A percentile compares a stretch with the other conserved stretches of the same genome.
These are phyloP conservation scores for Bipolaris sorokiniana DNA, from an alignment of 2,329 filamentous ascomycete genomes.

Conservation along the genomic window DNA sequence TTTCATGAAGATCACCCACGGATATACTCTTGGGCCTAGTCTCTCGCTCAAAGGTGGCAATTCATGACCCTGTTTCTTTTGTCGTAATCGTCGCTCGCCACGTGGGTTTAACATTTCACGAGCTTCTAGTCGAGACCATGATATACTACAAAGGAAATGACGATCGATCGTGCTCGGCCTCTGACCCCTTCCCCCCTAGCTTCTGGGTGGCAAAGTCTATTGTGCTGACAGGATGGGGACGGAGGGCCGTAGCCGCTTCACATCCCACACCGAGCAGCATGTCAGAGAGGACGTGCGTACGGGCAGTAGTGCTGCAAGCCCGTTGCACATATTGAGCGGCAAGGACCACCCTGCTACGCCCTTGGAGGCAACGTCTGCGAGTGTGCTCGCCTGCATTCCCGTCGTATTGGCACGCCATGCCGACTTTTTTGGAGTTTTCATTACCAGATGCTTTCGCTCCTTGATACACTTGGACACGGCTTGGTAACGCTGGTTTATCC, in stretches of 20 bases:
- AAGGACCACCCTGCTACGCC: background rate
- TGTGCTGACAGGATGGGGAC: background rate
- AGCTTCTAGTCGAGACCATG: no score
- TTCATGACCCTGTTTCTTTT: no score
- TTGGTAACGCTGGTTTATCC: background rate
- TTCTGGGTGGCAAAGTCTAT: no score
- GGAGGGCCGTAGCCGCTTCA: background rate
- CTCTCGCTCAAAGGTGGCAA: no score
- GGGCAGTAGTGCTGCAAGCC: background rate
- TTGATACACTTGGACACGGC: background rate
- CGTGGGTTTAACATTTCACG: no score
- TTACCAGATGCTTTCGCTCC: background rate
- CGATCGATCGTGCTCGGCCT: background rate
- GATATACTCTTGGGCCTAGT: no score
- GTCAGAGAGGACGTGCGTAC: background rate
- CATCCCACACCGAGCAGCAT: background rate
- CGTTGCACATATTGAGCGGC: background rate
- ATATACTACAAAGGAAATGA: background rate
- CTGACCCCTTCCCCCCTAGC: no score
- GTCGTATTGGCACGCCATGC: background rate
- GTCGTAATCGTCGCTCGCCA: no score
- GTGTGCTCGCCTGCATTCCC: background rate
- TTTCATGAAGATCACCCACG: no score
- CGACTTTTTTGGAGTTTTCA: background rate
- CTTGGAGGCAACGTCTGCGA: background rate